Conservation (phyloP, 129 eudicot species). For the Flaveria trinervia region DNA sequence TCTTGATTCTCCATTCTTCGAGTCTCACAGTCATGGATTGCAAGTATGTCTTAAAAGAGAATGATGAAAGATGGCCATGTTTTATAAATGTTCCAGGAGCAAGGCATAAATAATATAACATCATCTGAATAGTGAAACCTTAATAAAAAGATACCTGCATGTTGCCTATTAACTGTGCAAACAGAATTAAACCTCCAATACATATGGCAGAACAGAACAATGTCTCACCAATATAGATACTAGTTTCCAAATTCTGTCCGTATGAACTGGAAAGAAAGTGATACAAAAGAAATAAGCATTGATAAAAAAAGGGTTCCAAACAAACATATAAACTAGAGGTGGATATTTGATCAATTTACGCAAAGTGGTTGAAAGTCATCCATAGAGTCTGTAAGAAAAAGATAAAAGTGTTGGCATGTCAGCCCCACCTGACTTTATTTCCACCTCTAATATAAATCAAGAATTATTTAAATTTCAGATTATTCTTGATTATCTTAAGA, state of each 20-base stretch:
- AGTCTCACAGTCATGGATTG: constrained; percentile 83
- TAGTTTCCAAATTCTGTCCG: constrained; percentile 77
- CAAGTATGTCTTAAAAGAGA: constrained; percentile 60
- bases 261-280: constrained; percentile 62
- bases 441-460: not conserved
- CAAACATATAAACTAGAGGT: not conserved
- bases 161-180: constrained; percentile 82
- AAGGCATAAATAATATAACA: not conserved
- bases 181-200: constrained; percentile 69
- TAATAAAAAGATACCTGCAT: constrained; percentile 72
- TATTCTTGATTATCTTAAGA: not conserved
- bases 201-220: constrained; percentile 60
- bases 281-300: constrained; percentile 7
- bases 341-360: not conserved
- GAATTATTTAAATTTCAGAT: not conserved
- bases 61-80: not conserved
- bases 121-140: not conserved
- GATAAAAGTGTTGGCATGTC: not conserved
- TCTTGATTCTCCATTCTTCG: constrained; percentile 90
- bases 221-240: constrained; percentile 84
- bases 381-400: not conserved
- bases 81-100: constrained; percentile 8
- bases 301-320: constrained; percentile 6
- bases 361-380: not conserved
- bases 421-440: not conserved